phyloP scores from a whole-genome alignment of 78 protist genomes.

The Dictyostelium firmibasis region DNA sequence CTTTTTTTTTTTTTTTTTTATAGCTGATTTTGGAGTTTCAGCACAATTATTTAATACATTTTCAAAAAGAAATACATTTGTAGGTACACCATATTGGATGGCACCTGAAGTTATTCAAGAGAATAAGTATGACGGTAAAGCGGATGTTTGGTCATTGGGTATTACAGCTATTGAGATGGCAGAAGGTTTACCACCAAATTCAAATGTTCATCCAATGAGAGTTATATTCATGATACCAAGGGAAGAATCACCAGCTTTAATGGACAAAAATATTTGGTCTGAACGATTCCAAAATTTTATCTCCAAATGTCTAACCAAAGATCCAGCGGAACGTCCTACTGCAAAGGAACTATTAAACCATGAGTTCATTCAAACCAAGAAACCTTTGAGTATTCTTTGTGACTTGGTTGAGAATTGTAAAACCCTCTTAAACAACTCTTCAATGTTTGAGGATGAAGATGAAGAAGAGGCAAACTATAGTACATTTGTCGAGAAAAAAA shows the following conservation, averaged over 20 bases:
- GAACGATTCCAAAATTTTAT: constrained; percentile 51
- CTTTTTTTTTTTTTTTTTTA: not conserved
- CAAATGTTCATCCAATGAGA: constrained; percentile 89
- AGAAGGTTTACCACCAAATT: constrained; percentile 89
- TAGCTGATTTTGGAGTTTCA: constrained; percentile 82
- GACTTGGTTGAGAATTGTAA: constrained; percentile 67
- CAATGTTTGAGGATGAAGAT: constrained; percentile 47
- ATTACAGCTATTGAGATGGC: constrained; percentile 92
- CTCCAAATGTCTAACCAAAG: constrained; percentile 74
- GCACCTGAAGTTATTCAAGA: constrained; percentile 89
- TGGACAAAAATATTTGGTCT: constrained; percentile 29
- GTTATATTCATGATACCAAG: constrained; percentile 89
- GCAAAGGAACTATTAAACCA: constrained; percentile 55
- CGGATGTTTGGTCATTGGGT: constrained; percentile 93
- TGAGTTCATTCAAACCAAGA: constrained; percentile 58
- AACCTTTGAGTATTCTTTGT: constrained; percentile 20
- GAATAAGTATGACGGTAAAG: constrained; percentile 80
- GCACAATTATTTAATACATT: constrained; percentile 83
- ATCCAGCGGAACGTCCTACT: constrained; percentile 58
- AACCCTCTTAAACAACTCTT: constrained; percentile 5
- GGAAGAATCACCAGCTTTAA: constrained; percentile 85
- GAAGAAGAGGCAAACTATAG: constrained; percentile 13
- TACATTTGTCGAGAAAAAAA: constrained; percentile 18
- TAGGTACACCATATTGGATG: constrained; percentile 96
- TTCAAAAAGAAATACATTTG: constrained; percentile 91